Evolutionary conservation across 1,284 basidiomycete genomes (phyloP).

Genomic region (Fistulinella staudtii): DNA sequence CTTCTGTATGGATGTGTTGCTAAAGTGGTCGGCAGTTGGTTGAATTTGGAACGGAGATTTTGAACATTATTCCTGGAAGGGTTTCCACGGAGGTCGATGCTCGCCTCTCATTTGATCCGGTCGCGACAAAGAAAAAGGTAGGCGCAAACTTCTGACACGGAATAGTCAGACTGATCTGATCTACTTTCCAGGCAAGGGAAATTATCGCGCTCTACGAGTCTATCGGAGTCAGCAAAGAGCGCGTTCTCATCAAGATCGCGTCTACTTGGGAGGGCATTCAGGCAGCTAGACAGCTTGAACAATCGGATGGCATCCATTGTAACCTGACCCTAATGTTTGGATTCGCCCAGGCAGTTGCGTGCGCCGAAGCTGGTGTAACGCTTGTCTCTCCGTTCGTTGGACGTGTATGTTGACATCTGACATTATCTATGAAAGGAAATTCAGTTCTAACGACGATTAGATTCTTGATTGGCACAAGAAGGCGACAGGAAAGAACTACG

Average conservation of each 20-base stretch:
- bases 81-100: conserved; percentile 99
- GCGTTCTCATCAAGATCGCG: conserved; percentile 97
- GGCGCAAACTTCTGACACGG: background rate
- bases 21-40: conserved; percentile 58
- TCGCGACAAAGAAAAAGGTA: conserved; percentile 83
- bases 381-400: conserved; percentile 99
- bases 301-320: conserved; percentile 91
- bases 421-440: background rate
- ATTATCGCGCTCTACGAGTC: conserved; percentile 93
- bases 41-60: conserved; percentile 94
- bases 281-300: conserved; percentile 92
- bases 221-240: conserved; percentile 85
- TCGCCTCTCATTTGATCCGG: conserved; percentile 90
- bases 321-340: conserved; percentile 98
- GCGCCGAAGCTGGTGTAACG: conserved; percentile 95
- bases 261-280: conserved; percentile 99
- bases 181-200: conserved; percentile 66
- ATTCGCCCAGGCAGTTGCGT: conserved; percentile 95
- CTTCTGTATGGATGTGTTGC: conserved; percentile 3
- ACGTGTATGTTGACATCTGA: conserved; percentile 55
- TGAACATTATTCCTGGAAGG: conserved; percentile 93
- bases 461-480: conserved; percentile 98
- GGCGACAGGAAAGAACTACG: conserved; percentile 76
- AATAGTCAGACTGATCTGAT: too few relatives aligned
- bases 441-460: conserved; percentile 37